Evolutionary conservation across 495 filamentous ascomycete species (phyloP), one percentile per base, ranked within the genome.

Genomic region (Patellaria atrata): DNA sequence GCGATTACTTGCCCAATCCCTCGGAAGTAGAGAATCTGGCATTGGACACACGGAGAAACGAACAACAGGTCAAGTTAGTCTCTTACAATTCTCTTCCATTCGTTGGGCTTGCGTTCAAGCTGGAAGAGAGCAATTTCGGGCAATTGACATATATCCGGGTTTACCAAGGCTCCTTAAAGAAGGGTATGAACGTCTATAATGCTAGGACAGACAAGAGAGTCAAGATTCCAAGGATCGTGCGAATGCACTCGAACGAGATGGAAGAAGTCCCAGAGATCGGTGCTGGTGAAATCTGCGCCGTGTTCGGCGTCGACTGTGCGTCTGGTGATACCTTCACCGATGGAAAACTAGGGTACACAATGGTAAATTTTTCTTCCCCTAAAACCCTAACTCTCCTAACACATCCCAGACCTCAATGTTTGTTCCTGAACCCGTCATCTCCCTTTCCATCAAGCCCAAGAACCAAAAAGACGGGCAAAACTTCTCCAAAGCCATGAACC

Each of bases 181-280:
- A 91, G 67, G 80, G 84, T 26, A 65, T 77, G 49, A 79, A 82
- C 53, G 74, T 99, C 21, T 94, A 77, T 71, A 99, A 99, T 53
- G 82, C 89, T 7, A 77, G 87, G 41, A 84, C 70, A 33, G 75
- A 82, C 54, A 94, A 96, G 68, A 96, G 89, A 62, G 77, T 99
- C 54, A 89, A 92, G 59, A 75, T 96, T 38, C 91, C 91, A 14
- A 79, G 86, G 48, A 99, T 99, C 50, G 91, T 99, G 30, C 81
- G 91, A 28, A 99, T 99, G 91, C 91, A 99, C 65, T 93, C 85
- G 21, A 94, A 96, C 53, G 91, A 99, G 54, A 89, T 99, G 91
- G 91, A 96, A 59, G 91, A 99, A 44, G 80, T 92, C 10, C 62
- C 53, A 29, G 86, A 94, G 54, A 78, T 99, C 31, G 80, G 83